These are phyloP conservation scores for Alternaria novae-zelandiae DNA, from an alignment of 2,329 filamentous ascomycete species.

Conservation along the genomic window DNA sequence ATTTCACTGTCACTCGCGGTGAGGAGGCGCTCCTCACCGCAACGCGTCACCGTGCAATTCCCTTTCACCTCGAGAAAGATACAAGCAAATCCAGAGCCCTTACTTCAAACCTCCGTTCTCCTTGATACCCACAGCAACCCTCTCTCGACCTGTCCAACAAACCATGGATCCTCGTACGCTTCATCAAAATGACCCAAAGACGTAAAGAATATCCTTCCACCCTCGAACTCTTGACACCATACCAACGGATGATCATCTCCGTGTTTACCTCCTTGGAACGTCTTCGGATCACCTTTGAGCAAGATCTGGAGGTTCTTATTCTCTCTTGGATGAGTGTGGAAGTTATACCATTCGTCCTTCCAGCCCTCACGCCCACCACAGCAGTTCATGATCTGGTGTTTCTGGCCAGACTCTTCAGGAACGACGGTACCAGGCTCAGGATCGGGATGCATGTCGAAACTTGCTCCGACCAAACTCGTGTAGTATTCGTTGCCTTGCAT, in stretches of 20 bases:
- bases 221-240: conserved; percentile 41
- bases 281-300: conserved; percentile 26
- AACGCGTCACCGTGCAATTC: neutral
- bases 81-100: neutral
- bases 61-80: neutral
- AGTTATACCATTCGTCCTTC: conserved; percentile 43
- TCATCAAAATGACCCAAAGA: conserved; percentile 39
- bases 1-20: neutral
- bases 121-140: conserved; percentile 28
- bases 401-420: conserved; percentile 1
- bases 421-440: conserved; percentile 26
- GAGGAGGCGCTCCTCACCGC: neutral
- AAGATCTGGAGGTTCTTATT: conserved; percentile 29
- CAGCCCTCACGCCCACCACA: conserved; percentile 12
- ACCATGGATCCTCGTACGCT: conserved; percentile 35
- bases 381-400: conserved; percentile 13
- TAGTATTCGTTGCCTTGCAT: conserved; percentile 33
- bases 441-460: conserved; percentile 36
- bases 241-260: conserved; percentile 36
- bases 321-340: conserved; percentile 28
- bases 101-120: neutral
- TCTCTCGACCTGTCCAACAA: conserved; percentile 20
- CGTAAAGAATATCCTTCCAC: conserved; percentile 29
- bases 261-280: conserved; percentile 29
- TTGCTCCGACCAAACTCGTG: conserved; percentile 28